Conservation (phyloP, 2,329 filamentous ascomycete species). For the Xylariaceae sp. region DNA sequence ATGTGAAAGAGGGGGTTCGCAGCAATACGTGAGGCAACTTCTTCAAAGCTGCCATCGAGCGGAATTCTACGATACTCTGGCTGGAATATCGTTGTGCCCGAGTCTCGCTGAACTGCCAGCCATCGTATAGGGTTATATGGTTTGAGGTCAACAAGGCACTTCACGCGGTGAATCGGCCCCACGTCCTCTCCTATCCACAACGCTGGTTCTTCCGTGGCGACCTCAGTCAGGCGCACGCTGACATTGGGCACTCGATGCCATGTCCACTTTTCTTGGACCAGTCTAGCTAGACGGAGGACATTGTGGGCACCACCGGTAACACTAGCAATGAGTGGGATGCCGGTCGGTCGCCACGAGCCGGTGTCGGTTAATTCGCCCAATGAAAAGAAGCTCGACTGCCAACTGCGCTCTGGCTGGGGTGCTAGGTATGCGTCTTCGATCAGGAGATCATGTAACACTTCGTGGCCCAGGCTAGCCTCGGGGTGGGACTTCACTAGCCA, state of each 20-base stretch:
- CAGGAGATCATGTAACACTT: conserved; percentile 25
- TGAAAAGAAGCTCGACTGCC: conserved; percentile 44
- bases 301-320: conserved; percentile 56
- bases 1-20: conserved; percentile 53
- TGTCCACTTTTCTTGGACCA: conserved; percentile 49
- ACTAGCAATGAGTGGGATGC: conserved; percentile 42
- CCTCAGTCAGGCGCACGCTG: conserved; percentile 45
- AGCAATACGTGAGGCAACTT: conserved; percentile 48
- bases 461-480: conserved; percentile 40
- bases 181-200: conserved; percentile 50
- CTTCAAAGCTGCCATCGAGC: conserved; percentile 20
- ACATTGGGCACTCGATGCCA: conserved; percentile 48
- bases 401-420: conserved; percentile 4
- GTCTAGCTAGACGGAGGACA: conserved; percentile 50
- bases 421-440: conserved; percentile 19
- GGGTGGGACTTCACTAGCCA: conserved; percentile 52
- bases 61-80: conserved; percentile 44
- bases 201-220: conserved; percentile 41
- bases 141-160: conserved; percentile 42
- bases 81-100: conserved; percentile 48
- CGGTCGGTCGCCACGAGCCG: conserved; percentile 28
- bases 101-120: conserved; percentile 51
- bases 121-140: conserved; percentile 42
- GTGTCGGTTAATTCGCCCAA: conserved; percentile 51
- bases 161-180: conserved; percentile 48